Base-by-base conservation (phyloP, 768 basidiomycete species). In the Ramaria sp. region DNA sequence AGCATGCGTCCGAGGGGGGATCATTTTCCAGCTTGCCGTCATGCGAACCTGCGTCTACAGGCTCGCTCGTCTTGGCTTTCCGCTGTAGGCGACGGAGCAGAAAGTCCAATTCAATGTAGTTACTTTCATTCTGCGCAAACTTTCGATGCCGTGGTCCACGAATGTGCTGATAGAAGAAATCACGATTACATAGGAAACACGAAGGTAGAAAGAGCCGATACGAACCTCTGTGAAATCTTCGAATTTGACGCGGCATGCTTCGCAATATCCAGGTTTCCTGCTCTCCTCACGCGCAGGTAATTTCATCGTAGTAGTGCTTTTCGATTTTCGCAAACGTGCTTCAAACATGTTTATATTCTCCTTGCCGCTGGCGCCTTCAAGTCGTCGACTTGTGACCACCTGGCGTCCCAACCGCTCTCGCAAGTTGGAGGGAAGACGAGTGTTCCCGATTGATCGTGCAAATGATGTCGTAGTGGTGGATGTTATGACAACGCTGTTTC, bases 181-280 rank as follows among this genome's bases (percentile, higher is more conserved):
- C 55, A 8, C 18, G 42, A 54, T 16, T 13, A 27, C 7, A 34
- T 28, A 49, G 32, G 16, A 30, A 18, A 30, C 25, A 20, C 38
- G 20, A 18, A 48, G 22, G 5, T 52, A 25, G 27, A 24, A 52
- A 18, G 3, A 49, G 51, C 22, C 56, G 25, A 24, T 37, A 73
- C 83, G 63, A 61, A 96, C 95, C 60, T 72, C 68, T 57, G 79
- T 78, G 62, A 98, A 95, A 67, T 95, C 85, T 0, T 85, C 82
- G 63, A 94, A 99, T 67, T 91, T 91, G 54, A 76, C 63, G 37
- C 95, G 79, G 67, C 96, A 99, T 65, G 92, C 94, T 68, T 99
- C 96, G 67, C 96, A 99, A 68, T 97, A 98, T 4, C 96, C 96
- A 4, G 94, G 86, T 62, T 96, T 97, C 58, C 77, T 81, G 16